phyloP scores from a whole-genome alignment of 371 early-diverging fungal species.

The Rhizomucor pusillus region DNA sequence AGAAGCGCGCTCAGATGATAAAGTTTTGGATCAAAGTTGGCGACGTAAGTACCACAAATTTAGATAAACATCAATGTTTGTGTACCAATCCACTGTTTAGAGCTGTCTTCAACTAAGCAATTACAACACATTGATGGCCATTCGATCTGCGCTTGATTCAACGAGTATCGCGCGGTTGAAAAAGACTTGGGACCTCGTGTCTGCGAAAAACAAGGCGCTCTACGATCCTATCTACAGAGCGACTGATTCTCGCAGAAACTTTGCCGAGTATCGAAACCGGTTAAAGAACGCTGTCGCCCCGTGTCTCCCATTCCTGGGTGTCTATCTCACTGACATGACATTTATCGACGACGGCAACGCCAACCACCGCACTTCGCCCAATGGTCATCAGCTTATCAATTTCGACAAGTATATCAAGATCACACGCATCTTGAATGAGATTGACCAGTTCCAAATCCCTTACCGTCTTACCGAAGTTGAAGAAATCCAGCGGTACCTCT shows the following conservation, averaged over 20 bases:
- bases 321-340: slow-evolving; percentile 87
- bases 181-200: slow-evolving; percentile 69
- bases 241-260: slow-evolving; percentile 71
- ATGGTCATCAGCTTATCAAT: slow-evolving; percentile 60
- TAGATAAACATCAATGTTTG: background rate
- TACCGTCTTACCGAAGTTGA: slow-evolving; percentile 58
- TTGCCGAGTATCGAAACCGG: slow-evolving; percentile 68
- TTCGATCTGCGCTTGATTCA: slow-evolving; percentile 74
- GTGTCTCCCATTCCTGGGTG: slow-evolving; percentile 79
- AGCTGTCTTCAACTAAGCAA: slow-evolving; percentile 67
- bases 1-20: slow-evolving; percentile 65
- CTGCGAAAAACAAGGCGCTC: slow-evolving; percentile 50
- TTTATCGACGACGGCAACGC: slow-evolving; percentile 66
- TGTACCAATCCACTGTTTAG: slow-evolving; percentile 20
- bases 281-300: slow-evolving; percentile 67
- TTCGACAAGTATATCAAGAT: slow-evolving; percentile 78
- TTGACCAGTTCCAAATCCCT: slow-evolving; percentile 79
- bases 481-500: slow-evolving; percentile 48
- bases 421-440: slow-evolving; percentile 66
- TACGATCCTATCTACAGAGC: slow-evolving; percentile 57
- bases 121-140: slow-evolving; percentile 78
- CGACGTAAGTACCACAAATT: slow-evolving; percentile 34
- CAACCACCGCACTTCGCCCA: slow-evolving; percentile 33
- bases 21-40: slow-evolving; percentile 69
- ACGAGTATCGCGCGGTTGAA: slow-evolving; percentile 73